Evolutionary conservation across 106 monocot genomes (phyloP), one percentile per base, ranked within the genome.

Genomic region (Allium sativum): DNA sequence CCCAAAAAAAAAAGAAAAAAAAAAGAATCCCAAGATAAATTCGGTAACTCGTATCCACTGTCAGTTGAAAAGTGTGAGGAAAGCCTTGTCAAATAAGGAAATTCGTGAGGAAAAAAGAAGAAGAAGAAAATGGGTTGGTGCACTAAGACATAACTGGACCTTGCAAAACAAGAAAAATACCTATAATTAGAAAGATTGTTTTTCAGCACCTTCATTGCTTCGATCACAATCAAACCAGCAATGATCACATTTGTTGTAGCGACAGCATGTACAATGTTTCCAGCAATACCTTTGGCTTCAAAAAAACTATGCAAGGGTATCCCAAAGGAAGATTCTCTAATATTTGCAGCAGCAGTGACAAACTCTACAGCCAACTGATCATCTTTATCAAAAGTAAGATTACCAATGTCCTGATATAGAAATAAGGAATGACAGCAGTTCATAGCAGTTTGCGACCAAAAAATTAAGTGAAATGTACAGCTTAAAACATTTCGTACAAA

Each of bases 231-330:
- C 65, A 98, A 74, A 57, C 96, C 96, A 73, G 96, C 84, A 72
- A 98, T 82, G 71, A 91, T 82, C 47, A 88, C 96, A 82, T 98
- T 98, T 19, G 96, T 98, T 59, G 96, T 98, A 66, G 96, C 96
- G 47, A 98, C 87, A 62, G 96, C 96, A 85, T 98, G 96, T n/a
- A 98, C 91, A 73, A 98, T 98, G 68, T 98, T 98, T 7, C 96
- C 96, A 74, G 96, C 96, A 78, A 98, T 85, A 44, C 96, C 96
- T 74, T 98, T 98, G 63, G 96, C 80, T 74, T 91, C 91, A 77
- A 98, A 98, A 55, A 98, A 78, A 64, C 91, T 98, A 45, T 98
- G 96, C 67, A 80, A 55, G 55, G 91, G 87, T 74, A 98, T 98
- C 45, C 88, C 96, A 80, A 91, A 98, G 43, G 88, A 91, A 17